These are phyloP conservation scores for Asterella californica DNA, from an alignment of 225 moss, liverwort and hornwort species.

Conservation along the genomic window DNA sequence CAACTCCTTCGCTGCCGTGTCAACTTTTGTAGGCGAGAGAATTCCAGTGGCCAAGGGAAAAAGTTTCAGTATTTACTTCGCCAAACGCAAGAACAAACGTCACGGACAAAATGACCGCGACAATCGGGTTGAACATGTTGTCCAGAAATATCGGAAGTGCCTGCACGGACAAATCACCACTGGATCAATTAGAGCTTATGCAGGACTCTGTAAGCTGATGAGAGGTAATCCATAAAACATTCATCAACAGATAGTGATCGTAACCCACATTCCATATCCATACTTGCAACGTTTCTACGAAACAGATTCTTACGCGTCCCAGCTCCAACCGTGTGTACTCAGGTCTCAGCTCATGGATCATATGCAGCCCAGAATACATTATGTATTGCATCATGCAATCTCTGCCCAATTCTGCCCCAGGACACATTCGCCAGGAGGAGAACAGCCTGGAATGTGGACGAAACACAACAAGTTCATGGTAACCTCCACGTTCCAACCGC, in stretches of 20 bases:
- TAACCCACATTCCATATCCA: not conserved
- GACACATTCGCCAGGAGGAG: slow-evolving; percentile 13
- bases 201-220: not conserved
- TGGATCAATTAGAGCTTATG: not conserved
- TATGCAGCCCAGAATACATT: not conserved
- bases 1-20: too few relatives aligned
- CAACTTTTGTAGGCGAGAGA: not conserved
- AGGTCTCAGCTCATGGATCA: slow-evolving; percentile 1
- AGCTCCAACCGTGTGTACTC: not conserved
- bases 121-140: slow-evolving; percentile 86
- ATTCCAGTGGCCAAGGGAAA: not conserved
- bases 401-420: not conserved
- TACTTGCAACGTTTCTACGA: not conserved
- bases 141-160: slow-evolving; percentile 91
- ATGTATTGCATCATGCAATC: slow-evolving; percentile 2
- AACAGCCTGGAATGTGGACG: slow-evolving; percentile 11
- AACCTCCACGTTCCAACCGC: not conserved
- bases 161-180: slow-evolving; percentile 38
- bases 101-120: slow-evolving; percentile 80
- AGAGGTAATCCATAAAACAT: not conserved
- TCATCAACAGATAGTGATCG: not conserved
- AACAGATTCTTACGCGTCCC: not conserved
- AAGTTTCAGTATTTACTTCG: slow-evolving; percentile 48
- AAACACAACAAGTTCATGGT: slow-evolving; percentile 1
- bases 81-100: slow-evolving; percentile 89